Conservation (phyloP, 306 rosid species). For the Quercus alba region DNA sequence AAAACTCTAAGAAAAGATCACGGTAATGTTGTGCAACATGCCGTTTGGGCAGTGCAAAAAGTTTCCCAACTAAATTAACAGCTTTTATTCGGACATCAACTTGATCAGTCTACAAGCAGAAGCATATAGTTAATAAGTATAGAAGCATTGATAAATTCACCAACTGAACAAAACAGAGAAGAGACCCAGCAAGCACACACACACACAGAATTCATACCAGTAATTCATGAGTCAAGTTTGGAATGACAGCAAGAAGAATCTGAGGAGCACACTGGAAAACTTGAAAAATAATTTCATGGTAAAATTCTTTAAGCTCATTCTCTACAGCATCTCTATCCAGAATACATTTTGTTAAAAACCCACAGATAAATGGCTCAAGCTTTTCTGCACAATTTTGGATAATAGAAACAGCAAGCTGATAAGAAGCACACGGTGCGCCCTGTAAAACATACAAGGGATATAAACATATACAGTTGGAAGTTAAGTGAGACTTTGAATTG, state of each 20-base stretch:
- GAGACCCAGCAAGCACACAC: background rate
- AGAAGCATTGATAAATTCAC: background rate
- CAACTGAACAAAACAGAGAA: background rate
- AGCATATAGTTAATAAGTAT: constrained; percentile 20
- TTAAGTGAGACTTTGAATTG: constrained; percentile 1
- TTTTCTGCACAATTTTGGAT: constrained; percentile 57
- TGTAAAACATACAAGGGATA: constrained; percentile 27
- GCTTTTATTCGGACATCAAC: constrained; percentile 93
- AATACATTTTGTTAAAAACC: constrained; percentile 74
- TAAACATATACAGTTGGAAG: background rate
- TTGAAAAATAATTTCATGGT: constrained; percentile 76
- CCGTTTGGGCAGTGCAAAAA: constrained; percentile 64
- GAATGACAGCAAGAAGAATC: constrained; percentile 77
- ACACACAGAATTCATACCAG: constrained; percentile 35
- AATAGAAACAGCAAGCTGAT: constrained; percentile 65
- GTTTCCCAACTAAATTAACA: constrained; percentile 79
- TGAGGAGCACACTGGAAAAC: constrained; percentile 73
- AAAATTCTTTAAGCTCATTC: constrained; percentile 64
- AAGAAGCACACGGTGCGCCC: constrained; percentile 68
- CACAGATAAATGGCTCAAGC: constrained; percentile 62
- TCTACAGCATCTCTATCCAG: constrained; percentile 58
- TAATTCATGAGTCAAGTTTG: constrained; percentile 67
- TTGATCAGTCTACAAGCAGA: constrained; percentile 71
- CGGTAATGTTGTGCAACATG: constrained; percentile 55
- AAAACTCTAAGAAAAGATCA: constrained; percentile 71